These are phyloP conservation scores for Hymenoscyphus fructigenus DNA, from an alignment of 2,329 filamentous ascomycete species.

Conservation along the genomic window DNA sequence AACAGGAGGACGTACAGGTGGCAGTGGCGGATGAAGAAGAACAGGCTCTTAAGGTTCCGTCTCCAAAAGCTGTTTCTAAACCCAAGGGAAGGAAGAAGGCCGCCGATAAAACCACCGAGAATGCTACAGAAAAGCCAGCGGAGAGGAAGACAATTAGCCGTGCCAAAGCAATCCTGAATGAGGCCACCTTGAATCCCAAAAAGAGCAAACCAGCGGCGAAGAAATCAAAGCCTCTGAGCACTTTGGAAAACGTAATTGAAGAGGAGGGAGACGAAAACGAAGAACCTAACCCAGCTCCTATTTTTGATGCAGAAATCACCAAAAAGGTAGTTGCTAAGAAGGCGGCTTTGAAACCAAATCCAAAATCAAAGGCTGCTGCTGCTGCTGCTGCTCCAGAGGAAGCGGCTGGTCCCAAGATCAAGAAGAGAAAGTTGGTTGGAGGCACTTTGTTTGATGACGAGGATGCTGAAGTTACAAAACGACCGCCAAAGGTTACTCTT, in stretches of 20 bases:
- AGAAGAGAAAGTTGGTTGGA: slow-evolving; percentile 72
- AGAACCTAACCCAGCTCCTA: slow-evolving; percentile 37
- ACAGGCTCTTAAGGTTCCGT: slow-evolving; percentile 4
- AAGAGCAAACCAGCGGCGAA: slow-evolving; percentile 36
- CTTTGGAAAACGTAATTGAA: slow-evolving; percentile 43
- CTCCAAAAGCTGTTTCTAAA: slow-evolving; percentile 19
- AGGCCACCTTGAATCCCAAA: slow-evolving; percentile 38
- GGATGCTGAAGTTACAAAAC: slow-evolving; percentile 50
- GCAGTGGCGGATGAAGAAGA: background rate
- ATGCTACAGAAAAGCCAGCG: slow-evolving; percentile 14
- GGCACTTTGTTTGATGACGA: slow-evolving; percentile 71
- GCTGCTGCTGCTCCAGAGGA: slow-evolving; percentile 26
- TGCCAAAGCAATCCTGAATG: slow-evolving; percentile 44
- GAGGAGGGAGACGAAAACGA: slow-evolving; percentile 35
- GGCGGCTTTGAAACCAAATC: slow-evolving; percentile 19
- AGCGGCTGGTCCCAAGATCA: slow-evolving; percentile 48
- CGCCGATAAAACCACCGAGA: slow-evolving; percentile 14
- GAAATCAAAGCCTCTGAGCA: slow-evolving; percentile 33
- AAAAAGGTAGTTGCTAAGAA: slow-evolving; percentile 11
- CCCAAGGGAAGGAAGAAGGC: slow-evolving; percentile 28
- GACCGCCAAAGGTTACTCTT: slow-evolving; percentile 39
- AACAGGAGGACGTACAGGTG: slow-evolving; percentile 7
- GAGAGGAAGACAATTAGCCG: slow-evolving; percentile 16
- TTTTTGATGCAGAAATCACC: slow-evolving; percentile 13
- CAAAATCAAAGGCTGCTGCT: slow-evolving; percentile 14